These are phyloP conservation scores for Neurospora sublineolata DNA, from an alignment of 495 filamentous ascomycete species.

Conservation along the genomic window DNA sequence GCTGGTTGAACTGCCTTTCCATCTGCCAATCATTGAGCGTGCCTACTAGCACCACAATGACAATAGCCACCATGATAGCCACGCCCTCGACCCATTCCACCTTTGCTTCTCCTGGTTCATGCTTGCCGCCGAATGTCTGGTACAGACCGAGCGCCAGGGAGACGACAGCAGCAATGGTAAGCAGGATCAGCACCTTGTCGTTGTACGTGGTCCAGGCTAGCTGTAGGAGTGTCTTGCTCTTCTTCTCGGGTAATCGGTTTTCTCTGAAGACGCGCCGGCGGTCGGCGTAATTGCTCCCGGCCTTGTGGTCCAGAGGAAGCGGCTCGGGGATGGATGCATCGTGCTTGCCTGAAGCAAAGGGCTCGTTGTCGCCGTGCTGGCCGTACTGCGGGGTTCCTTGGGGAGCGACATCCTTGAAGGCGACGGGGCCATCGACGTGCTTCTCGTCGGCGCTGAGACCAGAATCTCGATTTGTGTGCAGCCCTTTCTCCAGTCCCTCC, in stretches of 20 bases:
- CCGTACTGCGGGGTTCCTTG: conserved; percentile 23
- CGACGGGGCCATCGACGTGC: conserved; percentile 41
- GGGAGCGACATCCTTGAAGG: conserved; percentile 43
- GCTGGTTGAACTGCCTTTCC: conserved; percentile 66
- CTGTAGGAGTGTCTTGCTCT: conserved; percentile 57
- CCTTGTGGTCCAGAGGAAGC: background rate
- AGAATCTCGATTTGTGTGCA: conserved; percentile 50
- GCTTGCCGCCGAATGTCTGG: conserved; percentile 41
- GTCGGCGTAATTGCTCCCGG: conserved; percentile 40
- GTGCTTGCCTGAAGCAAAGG: conserved; percentile 8
- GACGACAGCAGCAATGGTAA: conserved; percentile 59
- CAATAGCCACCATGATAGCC: conserved; percentile 64
- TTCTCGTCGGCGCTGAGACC: conserved; percentile 59
- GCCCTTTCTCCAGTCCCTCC: conserved; percentile 52
- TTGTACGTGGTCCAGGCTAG: conserved; percentile 79
- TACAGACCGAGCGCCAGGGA: conserved; percentile 70
- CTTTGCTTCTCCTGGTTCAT: conserved; percentile 32
- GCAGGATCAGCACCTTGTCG: conserved; percentile 69
- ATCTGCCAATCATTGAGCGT: conserved; percentile 73
- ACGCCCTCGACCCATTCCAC: conserved; percentile 76
- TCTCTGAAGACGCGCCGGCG: conserved; percentile 56
- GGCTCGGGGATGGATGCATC: conserved; percentile 2
- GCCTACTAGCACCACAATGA: conserved; percentile 64
- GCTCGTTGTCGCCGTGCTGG: conserved; percentile 14
- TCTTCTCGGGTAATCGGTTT: conserved; percentile 64